Evolutionary conservation across 371 early-diverging fungal genomes (phyloP).

Genomic region (Mucor velutinosus): DNA sequence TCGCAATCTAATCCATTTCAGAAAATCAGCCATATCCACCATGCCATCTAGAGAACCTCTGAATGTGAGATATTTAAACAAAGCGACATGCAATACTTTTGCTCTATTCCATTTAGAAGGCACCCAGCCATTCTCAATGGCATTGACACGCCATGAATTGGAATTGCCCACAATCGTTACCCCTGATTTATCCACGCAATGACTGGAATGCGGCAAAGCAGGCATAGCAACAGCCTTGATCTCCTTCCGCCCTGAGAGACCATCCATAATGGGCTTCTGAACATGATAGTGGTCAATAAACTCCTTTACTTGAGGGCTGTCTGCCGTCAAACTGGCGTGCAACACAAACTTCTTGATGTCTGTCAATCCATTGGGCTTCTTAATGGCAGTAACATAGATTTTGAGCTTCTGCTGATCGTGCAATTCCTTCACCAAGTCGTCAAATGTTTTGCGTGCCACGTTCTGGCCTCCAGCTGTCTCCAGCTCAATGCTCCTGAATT

Average conservation of each 20-base stretch:
- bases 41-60: neutral
- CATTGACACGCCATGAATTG: neutral
- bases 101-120: constrained; percentile 17
- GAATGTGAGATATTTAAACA: neutral
- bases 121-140: constrained; percentile 17
- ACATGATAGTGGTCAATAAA: constrained; percentile 1
- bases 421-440: neutral
- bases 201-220: neutral
- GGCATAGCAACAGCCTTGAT: constrained; percentile 2
- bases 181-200: neutral
- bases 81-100: constrained; percentile 6
- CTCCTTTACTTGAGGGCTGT: constrained; percentile 11
- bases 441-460: constrained; percentile 11
- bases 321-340: constrained; percentile 3
- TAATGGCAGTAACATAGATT: neutral
- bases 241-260: neutral
- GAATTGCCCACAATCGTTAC: neutral
- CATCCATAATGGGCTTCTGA: neutral
- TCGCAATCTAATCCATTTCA: neutral
- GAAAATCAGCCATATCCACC: neutral
- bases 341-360: constrained; percentile 19
- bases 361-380: constrained; percentile 8
- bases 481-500: constrained; percentile 13
- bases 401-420: constrained; percentile 16
- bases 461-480: neutral